phyloP scores from a whole-genome alignment of 805 yeast genomes.

The Starmerella riodocensis region DNA sequence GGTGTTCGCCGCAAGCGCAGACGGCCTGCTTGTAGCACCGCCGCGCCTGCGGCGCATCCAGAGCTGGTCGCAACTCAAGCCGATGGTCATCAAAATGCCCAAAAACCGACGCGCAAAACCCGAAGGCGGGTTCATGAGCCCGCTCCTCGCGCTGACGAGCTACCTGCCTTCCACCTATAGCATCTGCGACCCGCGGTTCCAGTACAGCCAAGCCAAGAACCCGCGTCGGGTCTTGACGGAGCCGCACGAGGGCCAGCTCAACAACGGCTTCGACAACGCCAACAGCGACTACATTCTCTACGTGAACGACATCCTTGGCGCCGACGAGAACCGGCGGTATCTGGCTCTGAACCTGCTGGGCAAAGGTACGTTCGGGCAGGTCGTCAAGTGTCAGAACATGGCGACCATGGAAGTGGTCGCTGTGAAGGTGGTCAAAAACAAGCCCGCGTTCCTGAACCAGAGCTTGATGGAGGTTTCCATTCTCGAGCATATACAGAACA shows the following conservation, averaged over 20 bases:
- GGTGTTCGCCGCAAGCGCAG: background rate
- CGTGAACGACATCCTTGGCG: slow-evolving; percentile 86
- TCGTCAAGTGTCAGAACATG: slow-evolving; percentile 78
- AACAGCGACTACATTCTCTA: slow-evolving; percentile 83
- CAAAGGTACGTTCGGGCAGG: slow-evolving; percentile 97
- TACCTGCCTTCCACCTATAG: slow-evolving; percentile 68
- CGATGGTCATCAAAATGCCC: slow-evolving; percentile 24
- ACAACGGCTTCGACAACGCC: slow-evolving; percentile 77
- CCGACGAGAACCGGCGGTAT: slow-evolving; percentile 72
- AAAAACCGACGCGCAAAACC: slow-evolving; percentile 28
- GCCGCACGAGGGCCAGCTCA: slow-evolving; percentile 69
- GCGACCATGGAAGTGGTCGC: slow-evolving; percentile 79
- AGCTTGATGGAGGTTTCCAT: slow-evolving; percentile 81
- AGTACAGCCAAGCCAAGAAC: slow-evolving; percentile 69
- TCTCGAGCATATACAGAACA: slow-evolving; percentile 64
- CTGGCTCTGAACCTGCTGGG: slow-evolving; percentile 84
- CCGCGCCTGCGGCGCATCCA: slow-evolving; percentile 14
- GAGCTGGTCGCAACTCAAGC: slow-evolving; percentile 25
- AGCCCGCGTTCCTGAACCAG: slow-evolving; percentile 82
- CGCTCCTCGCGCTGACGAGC: slow-evolving; percentile 65
- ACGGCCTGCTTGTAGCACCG: background rate
- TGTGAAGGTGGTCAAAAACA: slow-evolving; percentile 84
- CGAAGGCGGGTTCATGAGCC: slow-evolving; percentile 35
- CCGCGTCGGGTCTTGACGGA: slow-evolving; percentile 88
- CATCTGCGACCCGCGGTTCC: slow-evolving; percentile 73